Percentiles rank a stretch among this genome's conserved stretches.
Conservation (phyloP, 495 filamentous ascomycete species). For the Penicillium goetzii region DNA sequence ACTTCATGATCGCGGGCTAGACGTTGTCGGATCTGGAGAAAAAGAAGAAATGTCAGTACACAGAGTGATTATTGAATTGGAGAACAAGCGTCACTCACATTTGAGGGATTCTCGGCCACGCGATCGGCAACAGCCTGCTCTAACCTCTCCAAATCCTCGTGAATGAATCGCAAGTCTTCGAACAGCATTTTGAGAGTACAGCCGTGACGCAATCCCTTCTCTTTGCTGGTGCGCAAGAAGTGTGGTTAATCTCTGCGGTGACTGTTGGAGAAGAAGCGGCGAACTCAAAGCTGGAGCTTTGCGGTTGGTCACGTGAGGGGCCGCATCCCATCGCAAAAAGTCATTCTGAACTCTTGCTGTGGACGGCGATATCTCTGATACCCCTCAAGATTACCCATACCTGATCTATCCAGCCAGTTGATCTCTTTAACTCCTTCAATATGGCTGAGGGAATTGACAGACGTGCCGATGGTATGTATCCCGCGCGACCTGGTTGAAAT, state of each 20-base stretch:
- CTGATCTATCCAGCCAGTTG: conserved; percentile 7
- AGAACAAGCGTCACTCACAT: conserved; percentile 59
- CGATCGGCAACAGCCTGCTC: conserved; percentile 93
- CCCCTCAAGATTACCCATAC: neutral
- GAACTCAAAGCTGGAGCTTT: conserved; percentile 38
- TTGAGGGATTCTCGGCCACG: conserved; percentile 81
- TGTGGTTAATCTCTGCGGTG: conserved; percentile 6
- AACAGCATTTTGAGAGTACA: conserved; percentile 65
- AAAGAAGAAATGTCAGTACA: conserved; percentile 33
- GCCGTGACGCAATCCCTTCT: neutral
- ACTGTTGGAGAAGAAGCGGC: conserved; percentile 16
- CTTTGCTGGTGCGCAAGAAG: conserved; percentile 7
- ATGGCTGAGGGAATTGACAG: conserved; percentile 98
- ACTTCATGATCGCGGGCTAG: conserved; percentile 90
- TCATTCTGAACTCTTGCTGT: conserved; percentile 15
- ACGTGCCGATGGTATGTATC: conserved; percentile 70
- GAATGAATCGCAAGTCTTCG: conserved; percentile 89
- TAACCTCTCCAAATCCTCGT: conserved; percentile 93
- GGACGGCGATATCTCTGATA: conserved; percentile 2
- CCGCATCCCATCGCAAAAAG: conserved; percentile 35
- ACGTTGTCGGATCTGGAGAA: conserved; percentile 74
- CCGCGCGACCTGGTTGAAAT: conserved; percentile 1
- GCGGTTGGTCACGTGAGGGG: conserved; percentile 41
- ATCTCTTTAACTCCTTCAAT: conserved; percentile 22
- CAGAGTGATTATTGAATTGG: neutral